phyloP scores from a whole-genome alignment of 495 filamentous ascomycete genomes.

The Penicillium fimorum region DNA sequence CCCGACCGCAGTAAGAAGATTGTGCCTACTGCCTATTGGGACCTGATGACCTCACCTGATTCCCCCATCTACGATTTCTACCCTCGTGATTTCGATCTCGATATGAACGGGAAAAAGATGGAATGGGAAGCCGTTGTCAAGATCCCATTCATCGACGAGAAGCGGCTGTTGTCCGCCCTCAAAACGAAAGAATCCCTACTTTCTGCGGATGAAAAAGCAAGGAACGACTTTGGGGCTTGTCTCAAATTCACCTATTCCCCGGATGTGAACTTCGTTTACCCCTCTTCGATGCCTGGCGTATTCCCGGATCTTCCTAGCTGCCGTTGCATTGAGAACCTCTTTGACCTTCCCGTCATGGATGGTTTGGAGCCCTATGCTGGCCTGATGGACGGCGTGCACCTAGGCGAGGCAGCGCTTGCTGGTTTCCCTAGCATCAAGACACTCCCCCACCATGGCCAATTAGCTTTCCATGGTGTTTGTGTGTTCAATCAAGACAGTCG shows the following conservation, averaged over 20 bases:
- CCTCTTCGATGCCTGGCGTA: slow-evolving; percentile 80
- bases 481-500: slow-evolving; percentile 98
- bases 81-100: slow-evolving; percentile 92
- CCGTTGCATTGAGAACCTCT: slow-evolving; percentile 90
- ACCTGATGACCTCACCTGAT: slow-evolving; percentile 83
- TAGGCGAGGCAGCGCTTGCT: slow-evolving; percentile 77
- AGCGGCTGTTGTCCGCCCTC: slow-evolving; percentile 79
- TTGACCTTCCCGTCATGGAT: slow-evolving; percentile 89
- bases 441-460: slow-evolving; percentile 70
- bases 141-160: slow-evolving; percentile 97
- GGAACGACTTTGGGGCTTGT: slow-evolving; percentile 89
- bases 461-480: slow-evolving; percentile 88
- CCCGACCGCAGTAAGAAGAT: slow-evolving; percentile 97
- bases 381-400: slow-evolving; percentile 79
- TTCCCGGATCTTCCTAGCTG: slow-evolving; percentile 89
- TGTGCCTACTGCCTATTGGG: slow-evolving; percentile 82
- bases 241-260: slow-evolving; percentile 88
- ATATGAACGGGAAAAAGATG: slow-evolving; percentile 99
- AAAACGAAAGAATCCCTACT: slow-evolving; percentile 75
- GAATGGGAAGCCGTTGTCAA: slow-evolving; percentile 99
- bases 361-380: slow-evolving; percentile 84
- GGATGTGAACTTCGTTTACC: slow-evolving; percentile 73
- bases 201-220: slow-evolving; percentile 67
- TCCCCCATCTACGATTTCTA: slow-evolving; percentile 99
- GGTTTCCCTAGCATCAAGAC: slow-evolving; percentile 90